phyloP scores from a whole-genome alignment of 2,329 filamentous ascomycete genomes.

The Fusarium begoniae region DNA sequence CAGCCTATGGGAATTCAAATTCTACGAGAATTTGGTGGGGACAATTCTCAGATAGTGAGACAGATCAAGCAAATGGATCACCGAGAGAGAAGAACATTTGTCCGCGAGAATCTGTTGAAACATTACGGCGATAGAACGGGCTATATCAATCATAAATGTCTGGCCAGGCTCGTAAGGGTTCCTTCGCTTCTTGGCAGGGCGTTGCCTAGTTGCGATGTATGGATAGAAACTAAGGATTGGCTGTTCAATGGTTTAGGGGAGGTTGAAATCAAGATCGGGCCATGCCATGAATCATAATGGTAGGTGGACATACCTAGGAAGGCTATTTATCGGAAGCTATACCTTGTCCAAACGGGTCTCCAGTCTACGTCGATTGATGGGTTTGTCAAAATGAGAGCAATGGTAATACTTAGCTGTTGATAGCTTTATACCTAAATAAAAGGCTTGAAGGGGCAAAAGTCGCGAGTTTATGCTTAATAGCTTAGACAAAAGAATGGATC shows the following conservation, averaged over 20 bases:
- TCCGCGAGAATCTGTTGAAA: rapidly evolving
- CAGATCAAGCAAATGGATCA: neutral
- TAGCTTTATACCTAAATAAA: neutral
- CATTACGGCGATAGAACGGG: rapidly evolving
- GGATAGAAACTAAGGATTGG: rapidly evolving
- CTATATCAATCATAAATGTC: rapidly evolving
- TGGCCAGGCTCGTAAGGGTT: neutral
- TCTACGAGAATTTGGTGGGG: no score
- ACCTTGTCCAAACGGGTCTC: neutral
- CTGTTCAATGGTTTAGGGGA: rapidly evolving
- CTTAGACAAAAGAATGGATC: rapidly evolving
- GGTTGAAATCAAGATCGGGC: neutral
- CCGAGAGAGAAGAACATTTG: neutral
- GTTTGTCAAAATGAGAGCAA: neutral
- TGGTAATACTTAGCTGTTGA: neutral
- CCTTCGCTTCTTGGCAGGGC: rapidly evolving
- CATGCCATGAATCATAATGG: neutral
- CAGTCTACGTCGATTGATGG: rapidly evolving
- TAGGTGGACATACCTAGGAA: rapidly evolving
- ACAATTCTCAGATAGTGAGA: neutral
- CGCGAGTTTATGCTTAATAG: rapidly evolving
- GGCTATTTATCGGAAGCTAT: no score
- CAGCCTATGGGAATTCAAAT: no score
- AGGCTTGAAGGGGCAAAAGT: rapidly evolving
- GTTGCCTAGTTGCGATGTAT: neutral